Conservation (phyloP, 352 stramenopile genomes). For the Hyaloperonospora brassicae region DNA sequence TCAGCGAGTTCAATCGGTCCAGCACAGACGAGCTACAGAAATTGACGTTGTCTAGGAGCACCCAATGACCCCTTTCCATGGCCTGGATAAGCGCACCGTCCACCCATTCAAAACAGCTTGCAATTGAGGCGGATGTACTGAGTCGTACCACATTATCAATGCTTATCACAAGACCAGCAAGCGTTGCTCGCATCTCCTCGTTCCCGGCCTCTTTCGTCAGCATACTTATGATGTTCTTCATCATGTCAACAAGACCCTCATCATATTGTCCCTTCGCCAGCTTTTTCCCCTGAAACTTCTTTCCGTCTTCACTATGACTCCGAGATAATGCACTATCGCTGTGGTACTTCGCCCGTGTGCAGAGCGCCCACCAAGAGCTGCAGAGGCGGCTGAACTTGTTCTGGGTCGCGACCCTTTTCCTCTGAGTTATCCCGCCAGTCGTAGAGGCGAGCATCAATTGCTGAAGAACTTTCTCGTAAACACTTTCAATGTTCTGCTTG, state of each 20-base stretch:
- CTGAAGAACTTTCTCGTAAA: slow-evolving; percentile 43
- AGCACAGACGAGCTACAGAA: slow-evolving; percentile 98
- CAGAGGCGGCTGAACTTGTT: slow-evolving; percentile 36
- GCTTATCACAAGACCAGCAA: slow-evolving; percentile 17
- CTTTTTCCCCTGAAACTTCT: slow-evolving; percentile 30
- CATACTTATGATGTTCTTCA: slow-evolving; percentile 37
- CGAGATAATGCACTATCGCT: slow-evolving; percentile 17
- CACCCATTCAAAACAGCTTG: slow-evolving; percentile 95
- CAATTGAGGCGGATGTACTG: slow-evolving; percentile 54
- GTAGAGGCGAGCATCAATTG: slow-evolving; percentile 28
- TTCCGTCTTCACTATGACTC: slow-evolving; percentile 6
- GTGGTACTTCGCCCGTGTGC: slow-evolving; percentile 34
- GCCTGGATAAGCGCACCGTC: slow-evolving; percentile 97
- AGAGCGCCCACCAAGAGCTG: slow-evolving; percentile 45
- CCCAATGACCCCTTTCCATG: slow-evolving; percentile 97
- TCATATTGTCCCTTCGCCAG: slow-evolving; percentile 64
- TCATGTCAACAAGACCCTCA: slow-evolving; percentile 43
- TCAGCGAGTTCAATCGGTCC: slow-evolving; percentile 98
- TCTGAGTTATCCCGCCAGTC: slow-evolving; percentile 15
- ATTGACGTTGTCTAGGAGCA: slow-evolving; percentile 99
- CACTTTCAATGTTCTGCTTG: slow-evolving; percentile 32
- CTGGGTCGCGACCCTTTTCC: slow-evolving; percentile 22
- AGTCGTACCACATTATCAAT: slow-evolving; percentile 41
- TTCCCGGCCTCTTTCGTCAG: slow-evolving; percentile 18
- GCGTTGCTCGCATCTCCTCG: slow-evolving; percentile 8